Evolutionary conservation across 2,329 filamentous ascomycete genomes (phyloP).

Genomic region (Rachicladosporium sp.): DNA sequence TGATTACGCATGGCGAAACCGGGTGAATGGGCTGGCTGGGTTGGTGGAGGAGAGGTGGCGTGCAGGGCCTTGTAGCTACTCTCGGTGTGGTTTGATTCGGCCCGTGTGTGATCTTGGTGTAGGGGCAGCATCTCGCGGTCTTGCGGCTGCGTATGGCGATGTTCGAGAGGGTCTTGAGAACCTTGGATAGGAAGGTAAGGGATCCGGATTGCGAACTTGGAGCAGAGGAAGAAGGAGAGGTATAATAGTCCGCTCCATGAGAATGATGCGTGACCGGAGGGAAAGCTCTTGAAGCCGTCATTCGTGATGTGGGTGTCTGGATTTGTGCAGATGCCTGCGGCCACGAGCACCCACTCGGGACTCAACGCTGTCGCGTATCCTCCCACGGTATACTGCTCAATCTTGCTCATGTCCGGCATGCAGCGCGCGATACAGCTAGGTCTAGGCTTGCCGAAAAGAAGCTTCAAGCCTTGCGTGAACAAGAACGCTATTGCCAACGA

Average conservation of each 20-base stretch:
- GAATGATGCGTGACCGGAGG: constrained; percentile 62
- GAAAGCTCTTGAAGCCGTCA: constrained; percentile 78
- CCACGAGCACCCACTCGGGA: constrained; percentile 56
- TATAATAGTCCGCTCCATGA: constrained; percentile 73
- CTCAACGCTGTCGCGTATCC: constrained; percentile 41
- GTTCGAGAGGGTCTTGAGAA: constrained; percentile 25
- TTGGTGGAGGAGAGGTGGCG: not conserved
- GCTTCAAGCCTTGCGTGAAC: constrained; percentile 79
- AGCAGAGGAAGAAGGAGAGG: constrained; percentile 73
- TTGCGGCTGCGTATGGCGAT: not conserved
- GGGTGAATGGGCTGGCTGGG: constrained; percentile 4
- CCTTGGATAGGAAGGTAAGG: constrained; percentile 46
- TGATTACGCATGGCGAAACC: constrained; percentile 38
- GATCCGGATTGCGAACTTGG: constrained; percentile 64
- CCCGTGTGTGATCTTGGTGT: constrained; percentile 11
- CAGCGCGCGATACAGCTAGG: constrained; percentile 59
- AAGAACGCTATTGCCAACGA: constrained; percentile 62
- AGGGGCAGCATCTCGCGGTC: constrained; percentile 16
- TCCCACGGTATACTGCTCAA: constrained; percentile 49
- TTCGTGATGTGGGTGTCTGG: constrained; percentile 48
- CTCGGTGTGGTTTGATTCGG: constrained; percentile 8
- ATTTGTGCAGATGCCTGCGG: constrained; percentile 62
- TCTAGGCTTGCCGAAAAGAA: constrained; percentile 51
- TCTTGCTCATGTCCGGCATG: constrained; percentile 55
- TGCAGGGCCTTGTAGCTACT: constrained; percentile 3